A percentile compares a stretch with the other conserved stretches of the same genome.
phyloP scores from a whole-genome alignment of 2,329 filamentous ascomycete species.

The Nectriaceae sp. region DNA sequence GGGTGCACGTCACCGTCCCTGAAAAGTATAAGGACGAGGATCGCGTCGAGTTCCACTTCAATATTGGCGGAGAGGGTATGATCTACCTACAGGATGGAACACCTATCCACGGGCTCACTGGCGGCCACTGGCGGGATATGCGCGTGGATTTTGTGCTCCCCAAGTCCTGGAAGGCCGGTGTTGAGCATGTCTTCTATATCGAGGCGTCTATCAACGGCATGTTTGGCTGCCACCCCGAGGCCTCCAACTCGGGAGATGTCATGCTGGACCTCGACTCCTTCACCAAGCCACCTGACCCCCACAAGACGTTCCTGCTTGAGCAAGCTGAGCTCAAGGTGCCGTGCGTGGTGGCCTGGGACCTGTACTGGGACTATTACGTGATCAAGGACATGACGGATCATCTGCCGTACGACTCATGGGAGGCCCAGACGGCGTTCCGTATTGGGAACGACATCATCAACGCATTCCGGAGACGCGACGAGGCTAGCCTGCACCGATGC shows the following conservation, averaged over 20 bases:
- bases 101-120: conserved; percentile 65
- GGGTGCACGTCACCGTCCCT: conserved; percentile 60
- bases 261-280: neutral
- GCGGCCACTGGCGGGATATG: conserved; percentile 51
- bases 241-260: neutral
- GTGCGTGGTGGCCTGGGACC: neutral
- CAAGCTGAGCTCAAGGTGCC: neutral
- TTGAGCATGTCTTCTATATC: conserved; percentile 62
- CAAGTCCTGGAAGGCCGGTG: conserved; percentile 52
- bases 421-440: neutral
- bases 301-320: neutral
- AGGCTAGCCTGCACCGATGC: neutral
- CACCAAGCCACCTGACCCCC: neutral
- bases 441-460: neutral
- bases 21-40: conserved; percentile 53
- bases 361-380: neutral
- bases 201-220: conserved; percentile 73
- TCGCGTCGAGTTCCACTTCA: conserved; percentile 67
- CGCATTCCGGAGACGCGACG: neutral
- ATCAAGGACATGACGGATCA: neutral
- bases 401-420: neutral
- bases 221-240: conserved; percentile 53
- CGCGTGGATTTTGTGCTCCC: conserved; percentile 67
- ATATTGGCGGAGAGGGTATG: conserved; percentile 58
- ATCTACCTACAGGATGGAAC: conserved; percentile 65